Evolutionary conservation across 768 basidiomycete species (phyloP), one percentile per base, ranked within the genome.

Genomic region (Leucocoprinus sp.): DNA sequence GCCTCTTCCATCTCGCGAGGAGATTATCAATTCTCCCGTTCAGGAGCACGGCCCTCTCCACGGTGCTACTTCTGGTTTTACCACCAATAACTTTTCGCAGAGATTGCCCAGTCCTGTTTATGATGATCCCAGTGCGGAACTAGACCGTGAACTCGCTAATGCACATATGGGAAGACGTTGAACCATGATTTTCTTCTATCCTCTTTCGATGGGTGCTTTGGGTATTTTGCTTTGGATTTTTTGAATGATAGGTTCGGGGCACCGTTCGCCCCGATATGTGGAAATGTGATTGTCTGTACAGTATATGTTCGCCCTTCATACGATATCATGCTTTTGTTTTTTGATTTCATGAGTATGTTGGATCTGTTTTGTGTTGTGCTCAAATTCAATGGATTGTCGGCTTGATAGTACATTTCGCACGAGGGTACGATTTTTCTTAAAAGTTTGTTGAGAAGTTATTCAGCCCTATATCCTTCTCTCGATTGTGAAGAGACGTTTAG

Each of bases 141-240:
- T 93, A 9, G 91, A 93, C 59, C 78, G 81, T 35, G 90, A 93
- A 60, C 72, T 93, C n/a, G 84, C 84, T 8, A 76, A 78, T 42
- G 79, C 84, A 26, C 83, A 83, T 56, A 56, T 80, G 11, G 64
- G 62, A 41, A 60, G 57, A 57, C 54, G 57, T 43, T 59, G 55
- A 57, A 55, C 48, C 45, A 37, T 18, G 12, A 33, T 11, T 9
- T 9, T 5, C 26, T 23, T 41, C 26, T 12, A 12, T 21, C 31
- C 7, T 12, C 0, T 24, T 34, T 43, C n/a, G n/a, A n/a, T n/a
- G n/a, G n/a, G n/a, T n/a, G n/a, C n/a, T n/a, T n/a, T n/a, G n/a
- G n/a, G n/a, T 23, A 2, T 24, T 35, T 21, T 19, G 7, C 35
- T 7, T 41, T 12, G n/a, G 33, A 14, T 18, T 7, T 12, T 22